Conservation (phyloP, 495 filamentous ascomycete genomes). For the Aspergillus kassunensis region DNA sequence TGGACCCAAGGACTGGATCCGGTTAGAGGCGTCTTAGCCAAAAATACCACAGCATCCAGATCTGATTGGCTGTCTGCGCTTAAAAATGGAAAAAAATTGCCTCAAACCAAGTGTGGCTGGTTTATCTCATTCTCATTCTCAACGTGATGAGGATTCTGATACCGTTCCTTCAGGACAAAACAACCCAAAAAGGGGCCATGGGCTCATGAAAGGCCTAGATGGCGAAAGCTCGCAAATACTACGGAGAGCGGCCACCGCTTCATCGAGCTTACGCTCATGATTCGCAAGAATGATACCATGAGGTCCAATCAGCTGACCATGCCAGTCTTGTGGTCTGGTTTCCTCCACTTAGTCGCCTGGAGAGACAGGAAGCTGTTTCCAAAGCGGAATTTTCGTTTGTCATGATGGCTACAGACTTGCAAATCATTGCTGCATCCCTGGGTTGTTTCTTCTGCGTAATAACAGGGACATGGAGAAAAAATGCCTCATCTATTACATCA, state of each 20-base stretch:
- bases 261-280: neutral
- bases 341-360: slow-evolving; percentile 19
- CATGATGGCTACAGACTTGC: slow-evolving; percentile 25
- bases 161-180: neutral
- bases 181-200: neutral
- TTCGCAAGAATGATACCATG: slow-evolving; percentile 12
- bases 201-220: neutral
- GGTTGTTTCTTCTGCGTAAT: slow-evolving; percentile 22
- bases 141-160: neutral
- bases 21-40: neutral
- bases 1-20: neutral
- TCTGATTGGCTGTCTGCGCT: neutral
- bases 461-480: slow-evolving; percentile 5
- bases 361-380: slow-evolving; percentile 16
- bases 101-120: slow-evolving; percentile 14
- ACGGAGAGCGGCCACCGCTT: neutral
- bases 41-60: too few relatives aligned
- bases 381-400: slow-evolving; percentile 22
- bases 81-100: slow-evolving; percentile 22
- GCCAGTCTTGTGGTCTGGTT: slow-evolving; percentile 9
- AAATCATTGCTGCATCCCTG: slow-evolving; percentile 22
- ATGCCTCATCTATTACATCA: slow-evolving; percentile 18
- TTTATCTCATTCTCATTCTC: neutral
- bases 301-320: slow-evolving; percentile 20
- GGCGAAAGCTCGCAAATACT: neutral